phyloP scores from a whole-genome alignment of 2,329 filamentous ascomycete species.

The Colletotrichum gigasporum region DNA sequence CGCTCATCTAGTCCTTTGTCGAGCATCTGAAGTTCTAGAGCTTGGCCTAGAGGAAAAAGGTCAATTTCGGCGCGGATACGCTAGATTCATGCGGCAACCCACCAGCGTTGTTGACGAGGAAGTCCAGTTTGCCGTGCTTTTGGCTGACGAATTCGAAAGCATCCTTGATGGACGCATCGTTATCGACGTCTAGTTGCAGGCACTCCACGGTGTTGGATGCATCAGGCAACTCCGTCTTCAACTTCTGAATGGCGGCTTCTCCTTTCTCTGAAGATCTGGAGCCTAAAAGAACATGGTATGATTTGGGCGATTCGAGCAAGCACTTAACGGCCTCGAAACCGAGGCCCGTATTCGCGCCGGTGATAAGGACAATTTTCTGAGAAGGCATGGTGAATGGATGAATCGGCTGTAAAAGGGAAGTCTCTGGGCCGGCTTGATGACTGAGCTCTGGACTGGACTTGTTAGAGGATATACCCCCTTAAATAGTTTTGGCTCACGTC shows the following conservation, averaged over 20 bases:
- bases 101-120: constrained; percentile 44
- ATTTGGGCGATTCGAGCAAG: constrained; percentile 52
- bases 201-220: constrained; percentile 52
- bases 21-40: no score
- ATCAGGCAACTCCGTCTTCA: constrained; percentile 50
- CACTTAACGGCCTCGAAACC: constrained; percentile 67
- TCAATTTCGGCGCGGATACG: no score
- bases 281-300: constrained; percentile 66
- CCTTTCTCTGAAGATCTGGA: constrained; percentile 60
- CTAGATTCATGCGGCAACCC: rapidly evolving
- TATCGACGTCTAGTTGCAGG: constrained; percentile 61
- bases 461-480: no score
- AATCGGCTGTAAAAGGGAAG: no score
- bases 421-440: no score
- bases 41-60: no score
- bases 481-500: no score
- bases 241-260: constrained; percentile 51
- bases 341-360: constrained; percentile 70
- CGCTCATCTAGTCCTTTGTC: no score
- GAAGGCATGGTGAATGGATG: no score
- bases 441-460: no score
- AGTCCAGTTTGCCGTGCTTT: constrained; percentile 39
- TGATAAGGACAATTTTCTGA: constrained; percentile 59
- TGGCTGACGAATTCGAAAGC: constrained; percentile 37
- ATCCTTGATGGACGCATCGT: constrained; percentile 54